Evolutionary conservation across 2,329 filamentous ascomycete genomes (phyloP).

Genomic region (Fusarium chuoi): DNA sequence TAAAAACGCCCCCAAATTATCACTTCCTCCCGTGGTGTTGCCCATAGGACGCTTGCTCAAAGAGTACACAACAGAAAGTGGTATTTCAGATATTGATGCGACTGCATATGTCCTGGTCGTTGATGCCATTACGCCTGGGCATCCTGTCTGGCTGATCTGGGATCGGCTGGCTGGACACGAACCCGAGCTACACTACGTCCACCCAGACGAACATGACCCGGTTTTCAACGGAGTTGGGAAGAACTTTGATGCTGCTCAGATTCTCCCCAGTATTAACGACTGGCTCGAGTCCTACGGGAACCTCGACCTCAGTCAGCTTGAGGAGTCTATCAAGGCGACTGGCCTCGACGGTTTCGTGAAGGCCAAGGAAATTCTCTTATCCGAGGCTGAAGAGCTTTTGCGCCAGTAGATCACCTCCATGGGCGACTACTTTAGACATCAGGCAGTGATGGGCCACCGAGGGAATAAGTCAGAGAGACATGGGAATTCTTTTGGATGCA

Average conservation of each 20-base stretch:
- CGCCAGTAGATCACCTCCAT: neutral
- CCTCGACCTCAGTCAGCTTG: neutral
- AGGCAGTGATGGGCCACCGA: neutral
- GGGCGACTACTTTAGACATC: neutral
- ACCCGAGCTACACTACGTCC: neutral
- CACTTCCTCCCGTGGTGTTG: neutral
- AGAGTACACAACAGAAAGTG: neutral
- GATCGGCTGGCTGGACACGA: neutral
- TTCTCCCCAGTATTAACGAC: neutral
- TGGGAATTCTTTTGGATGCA: neutral
- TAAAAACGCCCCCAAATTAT: neutral
- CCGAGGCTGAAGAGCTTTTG: fast-evolving
- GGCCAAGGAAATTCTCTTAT: fast-evolving
- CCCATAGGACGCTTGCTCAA: neutral
- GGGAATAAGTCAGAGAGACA: neutral
- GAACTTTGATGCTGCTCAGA: neutral
- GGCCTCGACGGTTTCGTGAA: neutral
- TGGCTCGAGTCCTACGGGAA: neutral
- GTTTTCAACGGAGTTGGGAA: neutral
- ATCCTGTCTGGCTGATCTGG: neutral
- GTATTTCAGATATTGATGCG: neutral
- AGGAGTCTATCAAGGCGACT: neutral
- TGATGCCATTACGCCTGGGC: neutral
- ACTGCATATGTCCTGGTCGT: neutral
- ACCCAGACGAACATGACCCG: neutral